phyloP scores from a whole-genome alignment of 805 yeast genomes.

The Candida nanaspora region DNA sequence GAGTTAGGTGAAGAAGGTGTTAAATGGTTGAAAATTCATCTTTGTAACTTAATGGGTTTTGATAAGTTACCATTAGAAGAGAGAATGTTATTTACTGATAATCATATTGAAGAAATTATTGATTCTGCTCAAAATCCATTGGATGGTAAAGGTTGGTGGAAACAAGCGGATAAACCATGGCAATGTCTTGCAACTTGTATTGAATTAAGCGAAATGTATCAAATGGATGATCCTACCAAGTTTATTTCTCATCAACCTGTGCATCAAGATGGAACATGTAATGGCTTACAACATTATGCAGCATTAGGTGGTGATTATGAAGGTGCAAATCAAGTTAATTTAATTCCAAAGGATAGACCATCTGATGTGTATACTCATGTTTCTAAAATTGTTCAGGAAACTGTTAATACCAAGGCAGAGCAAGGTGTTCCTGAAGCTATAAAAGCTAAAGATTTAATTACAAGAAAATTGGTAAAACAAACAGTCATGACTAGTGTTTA shows the following conservation, averaged over 20 bases:
- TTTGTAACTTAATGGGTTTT: slow-evolving; percentile 66
- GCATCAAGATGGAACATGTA: slow-evolving; percentile 85
- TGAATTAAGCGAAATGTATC: slow-evolving; percentile 56
- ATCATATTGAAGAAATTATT: slow-evolving; percentile 44
- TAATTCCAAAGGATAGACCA: slow-evolving; percentile 64
- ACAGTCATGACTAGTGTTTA: slow-evolving; percentile 98
- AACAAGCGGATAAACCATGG: slow-evolving; percentile 75
- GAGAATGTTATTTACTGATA: slow-evolving; percentile 52
- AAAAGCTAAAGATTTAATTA: slow-evolving; percentile 53
- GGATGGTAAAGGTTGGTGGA: slow-evolving; percentile 58
- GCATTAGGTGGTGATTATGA: slow-evolving; percentile 81
- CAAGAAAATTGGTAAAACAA: slow-evolving; percentile 88
- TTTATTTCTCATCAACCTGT: slow-evolving; percentile 68
- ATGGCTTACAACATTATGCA: slow-evolving; percentile 82
- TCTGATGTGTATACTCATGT: slow-evolving; percentile 73
- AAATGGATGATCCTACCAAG: slow-evolving; percentile 56
- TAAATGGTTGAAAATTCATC: slow-evolving; percentile 69
- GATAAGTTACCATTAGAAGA: slow-evolving; percentile 66
- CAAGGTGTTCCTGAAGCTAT: slow-evolving; percentile 48
- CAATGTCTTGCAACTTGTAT: slow-evolving; percentile 67
- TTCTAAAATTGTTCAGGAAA: slow-evolving; percentile 51
- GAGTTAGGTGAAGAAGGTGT: slow-evolving; percentile 58
- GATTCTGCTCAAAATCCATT: slow-evolving; percentile 61
- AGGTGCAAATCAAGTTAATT: slow-evolving; percentile 76
- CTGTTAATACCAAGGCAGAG: slow-evolving; percentile 47